Percentiles rank a stretch among this genome's conserved stretches.
These are phyloP conservation scores for Septoria petroselini DNA, from an alignment of 2,329 filamentous ascomycete genomes.

Conservation along the genomic window DNA sequence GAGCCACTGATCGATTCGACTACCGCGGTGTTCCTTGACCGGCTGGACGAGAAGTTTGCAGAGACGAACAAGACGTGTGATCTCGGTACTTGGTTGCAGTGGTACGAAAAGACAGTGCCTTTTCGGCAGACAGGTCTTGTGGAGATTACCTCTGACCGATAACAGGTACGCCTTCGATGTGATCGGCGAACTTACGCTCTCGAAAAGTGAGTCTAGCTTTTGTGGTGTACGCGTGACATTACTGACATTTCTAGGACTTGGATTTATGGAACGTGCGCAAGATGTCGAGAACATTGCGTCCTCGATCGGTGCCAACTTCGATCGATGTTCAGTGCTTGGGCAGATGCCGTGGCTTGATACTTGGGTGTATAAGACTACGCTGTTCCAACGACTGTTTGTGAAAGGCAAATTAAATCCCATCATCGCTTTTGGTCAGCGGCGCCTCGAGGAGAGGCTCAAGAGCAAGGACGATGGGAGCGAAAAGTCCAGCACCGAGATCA, in stretches of 20 bases:
- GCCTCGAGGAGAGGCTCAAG: conserved; percentile 26
- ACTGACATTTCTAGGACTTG: conserved; percentile 9
- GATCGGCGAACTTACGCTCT: conserved; percentile 30
- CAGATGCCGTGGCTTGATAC: conserved; percentile 35
- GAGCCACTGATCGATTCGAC: conserved; percentile 75
- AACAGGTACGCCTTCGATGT: conserved; percentile 29
- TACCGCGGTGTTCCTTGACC: conserved; percentile 58
- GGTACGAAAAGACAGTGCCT: conserved; percentile 50
- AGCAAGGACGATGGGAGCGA: conserved; percentile 13
- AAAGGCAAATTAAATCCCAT: conserved; percentile 26
- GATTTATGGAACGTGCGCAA: conserved; percentile 26
- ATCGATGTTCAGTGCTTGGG: conserved; percentile 30
- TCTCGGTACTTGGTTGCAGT: conserved; percentile 70
- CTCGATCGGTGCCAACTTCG: conserved; percentile 27
- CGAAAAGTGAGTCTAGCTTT: conserved; percentile 13
- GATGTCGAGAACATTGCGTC: conserved; percentile 23
- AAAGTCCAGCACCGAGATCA: conserved; percentile 6
- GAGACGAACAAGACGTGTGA: conserved; percentile 51
- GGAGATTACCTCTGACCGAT: not conserved
- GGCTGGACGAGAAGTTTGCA: conserved; percentile 37
- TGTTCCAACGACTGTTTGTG: conserved; percentile 27
- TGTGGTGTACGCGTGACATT: too few species aligned
- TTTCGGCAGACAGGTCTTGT: too few species aligned
- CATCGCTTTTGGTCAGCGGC: conserved; percentile 28
- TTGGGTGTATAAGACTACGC: conserved; percentile 28